Conservation (phyloP, 345 rosid genomes). For the Brassica napus region DNA sequence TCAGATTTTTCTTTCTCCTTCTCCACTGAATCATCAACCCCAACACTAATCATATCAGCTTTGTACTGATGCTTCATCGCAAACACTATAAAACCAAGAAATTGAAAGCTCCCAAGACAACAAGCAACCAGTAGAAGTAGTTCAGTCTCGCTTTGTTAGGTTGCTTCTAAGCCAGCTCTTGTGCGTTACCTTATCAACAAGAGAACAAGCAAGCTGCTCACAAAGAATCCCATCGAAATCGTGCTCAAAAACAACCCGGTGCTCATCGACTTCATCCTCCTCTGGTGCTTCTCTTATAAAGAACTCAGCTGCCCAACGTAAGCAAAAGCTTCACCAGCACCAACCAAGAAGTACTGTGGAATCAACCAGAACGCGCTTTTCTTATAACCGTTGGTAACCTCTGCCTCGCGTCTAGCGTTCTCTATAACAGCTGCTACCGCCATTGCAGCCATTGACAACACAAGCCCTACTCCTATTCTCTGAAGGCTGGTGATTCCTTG, state of each 20-base stretch:
- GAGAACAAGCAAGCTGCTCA: conserved; percentile 76
- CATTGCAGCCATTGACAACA: conserved; percentile 70
- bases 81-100: conserved; percentile 53
- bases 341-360: conserved; percentile 78
- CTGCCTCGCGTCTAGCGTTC: conserved; percentile 54
- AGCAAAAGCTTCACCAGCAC: conserved; percentile 92
- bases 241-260: conserved; percentile 83
- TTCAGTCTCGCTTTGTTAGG: conserved; percentile 56
- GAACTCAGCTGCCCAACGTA: conserved; percentile 91
- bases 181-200: conserved; percentile 60
- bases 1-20: conserved; percentile 41
- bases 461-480: conserved; percentile 73
- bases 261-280: conserved; percentile 95
- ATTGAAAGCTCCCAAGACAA: conserved; percentile 63
- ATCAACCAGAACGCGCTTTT: conserved; percentile 83
- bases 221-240: conserved; percentile 87
- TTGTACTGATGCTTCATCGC: conserved; percentile 73
- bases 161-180: conserved; percentile 70
- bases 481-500: conserved; percentile 94
- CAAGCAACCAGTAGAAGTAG: conserved; percentile 80
- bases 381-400: conserved; percentile 17
- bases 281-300: conserved; percentile 89
- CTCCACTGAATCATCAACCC: conserved; percentile 27
- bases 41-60: conserved; percentile 44
- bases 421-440: conserved; percentile 61